Conservation (phyloP, 345 rosid genomes). For the Gynandropsis gynandra region DNA sequence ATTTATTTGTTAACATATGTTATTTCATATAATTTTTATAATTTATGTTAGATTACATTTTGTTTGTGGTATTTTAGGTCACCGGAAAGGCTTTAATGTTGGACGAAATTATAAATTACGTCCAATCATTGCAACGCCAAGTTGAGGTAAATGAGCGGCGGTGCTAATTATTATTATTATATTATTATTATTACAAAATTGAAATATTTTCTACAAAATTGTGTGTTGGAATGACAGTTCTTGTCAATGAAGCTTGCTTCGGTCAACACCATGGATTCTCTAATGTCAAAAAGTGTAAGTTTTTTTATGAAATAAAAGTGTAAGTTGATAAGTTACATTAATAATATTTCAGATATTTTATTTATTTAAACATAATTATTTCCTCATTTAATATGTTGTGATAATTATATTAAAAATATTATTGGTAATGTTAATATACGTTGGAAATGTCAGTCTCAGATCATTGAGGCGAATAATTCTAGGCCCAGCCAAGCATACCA, state of each 20-base stretch:
- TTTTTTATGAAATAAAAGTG: too few species aligned
- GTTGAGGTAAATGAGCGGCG: slow-evolving; percentile 46
- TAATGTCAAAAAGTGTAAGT: slow-evolving; percentile 56
- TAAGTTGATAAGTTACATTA: too few species aligned
- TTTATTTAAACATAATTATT: too few species aligned
- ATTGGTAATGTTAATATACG: too few species aligned
- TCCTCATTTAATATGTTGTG: too few species aligned
- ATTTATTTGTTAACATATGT: too few species aligned
- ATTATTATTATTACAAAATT: neutral
- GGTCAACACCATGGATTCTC: slow-evolving; percentile 40
- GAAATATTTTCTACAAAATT: neutral
- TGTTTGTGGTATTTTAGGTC: too few species aligned
- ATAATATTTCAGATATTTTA: too few species aligned
- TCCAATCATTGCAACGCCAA: slow-evolving; percentile 65
- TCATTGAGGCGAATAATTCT: slow-evolving; percentile 33
- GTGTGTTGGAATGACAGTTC: slow-evolving; percentile 33
- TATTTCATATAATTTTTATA: too few species aligned
- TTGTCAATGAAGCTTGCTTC: slow-evolving; percentile 78
- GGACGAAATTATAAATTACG: slow-evolving; percentile 67
- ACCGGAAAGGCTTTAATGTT: slow-evolving; percentile 67
- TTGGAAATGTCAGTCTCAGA: slow-evolving; percentile 27
- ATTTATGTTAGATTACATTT: too few species aligned
- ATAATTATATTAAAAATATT: neutral
- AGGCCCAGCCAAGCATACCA: slow-evolving; percentile 36
- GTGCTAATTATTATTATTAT: neutral